These are phyloP conservation scores for Colletotrichum kahawae DNA, from an alignment of 2,329 filamentous ascomycete genomes.

Conservation along the genomic window DNA sequence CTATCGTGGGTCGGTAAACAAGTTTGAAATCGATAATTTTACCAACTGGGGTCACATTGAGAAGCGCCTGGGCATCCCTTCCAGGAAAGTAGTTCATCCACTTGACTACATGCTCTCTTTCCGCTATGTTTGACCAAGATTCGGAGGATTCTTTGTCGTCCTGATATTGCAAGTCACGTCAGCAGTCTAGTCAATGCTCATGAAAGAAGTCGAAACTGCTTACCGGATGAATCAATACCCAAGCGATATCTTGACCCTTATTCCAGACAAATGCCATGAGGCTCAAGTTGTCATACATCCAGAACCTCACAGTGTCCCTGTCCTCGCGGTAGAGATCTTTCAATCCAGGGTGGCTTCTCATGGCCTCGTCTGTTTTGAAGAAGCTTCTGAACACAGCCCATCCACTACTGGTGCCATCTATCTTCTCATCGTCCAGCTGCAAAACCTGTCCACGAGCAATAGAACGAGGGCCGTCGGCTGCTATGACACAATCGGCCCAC, in stretches of 20 bases:
- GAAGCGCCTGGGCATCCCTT: constrained; percentile 53
- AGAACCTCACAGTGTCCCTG: not conserved
- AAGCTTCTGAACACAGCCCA: not conserved
- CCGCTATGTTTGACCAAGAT: not conserved
- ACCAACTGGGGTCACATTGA: not conserved
- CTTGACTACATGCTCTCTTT: constrained; percentile 52
- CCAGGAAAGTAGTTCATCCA: constrained; percentile 57
- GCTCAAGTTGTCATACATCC: not conserved
- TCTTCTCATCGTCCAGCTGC: not conserved
- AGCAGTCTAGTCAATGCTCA: not conserved
- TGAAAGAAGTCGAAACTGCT: not conserved
- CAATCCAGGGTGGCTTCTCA: not conserved
- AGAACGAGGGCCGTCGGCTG: not conserved
- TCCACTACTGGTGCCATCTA: not conserved
- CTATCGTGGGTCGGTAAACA: not conserved
- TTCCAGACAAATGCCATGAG: not conserved
- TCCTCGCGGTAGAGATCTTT: not conserved
- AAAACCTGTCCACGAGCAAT: not conserved
- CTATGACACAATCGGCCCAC: not conserved
- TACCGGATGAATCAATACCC: not conserved
- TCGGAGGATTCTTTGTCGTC: not conserved
- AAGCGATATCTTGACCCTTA: not conserved
- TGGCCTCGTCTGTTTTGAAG: not conserved
- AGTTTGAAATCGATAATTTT: not conserved
- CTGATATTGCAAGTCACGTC: not conserved